Base-by-base conservation (phyloP, 208 protist genomes). In the Acanthamoeba healyi region DNA sequence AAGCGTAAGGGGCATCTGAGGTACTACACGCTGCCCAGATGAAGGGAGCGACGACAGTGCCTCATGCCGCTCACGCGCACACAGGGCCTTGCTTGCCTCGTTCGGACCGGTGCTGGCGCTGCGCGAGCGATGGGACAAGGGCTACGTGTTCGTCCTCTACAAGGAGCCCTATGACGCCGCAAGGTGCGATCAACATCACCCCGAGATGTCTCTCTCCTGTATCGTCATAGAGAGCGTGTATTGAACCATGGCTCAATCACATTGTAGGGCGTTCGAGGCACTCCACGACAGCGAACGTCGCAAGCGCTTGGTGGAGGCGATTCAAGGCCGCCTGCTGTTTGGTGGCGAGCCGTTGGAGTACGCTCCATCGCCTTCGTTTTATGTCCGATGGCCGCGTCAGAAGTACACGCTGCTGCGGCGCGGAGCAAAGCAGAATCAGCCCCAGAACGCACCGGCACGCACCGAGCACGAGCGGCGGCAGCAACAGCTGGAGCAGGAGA, bases 91-190 rank as follows among this genome's bases (percentile, higher is more conserved):
- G 70, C 26, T 79, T 36, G 70, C 14, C 7, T 44, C 70, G 36
- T 79, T 79, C 36, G 70, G 70, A 0, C 26, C 17, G 2, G 10
- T 79, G 3, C 70, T 79, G 19, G 70, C 70, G 14, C 36, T 79
- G 17, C 70, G 70, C 36, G 70, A 79, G 38, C 70, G 7, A 36
- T 79, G 70, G 70, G 70, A 42, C 36, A 79, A 79, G 12, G 70
- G 46, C 36, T 79, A 32, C 70, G 70, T 79, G 70, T 79, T 79
- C 36, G 70, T 79, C 22, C 14, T 79, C 38, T 79, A 79, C 70
- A 42, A 46, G 70, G 70, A 79, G 22, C 70, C 26, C 36, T 10
- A 42, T 6, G 70, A 79, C 70, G 70, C 70, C 38, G 70, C n/a
- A 7, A 24, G 70, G 58, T 67, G n/a, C n/a, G n/a, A n/a, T n/a